Evolutionary conservation across 2,329 filamentous ascomycete species (phyloP).

Genomic region (Salinomyces thailandicus): DNA sequence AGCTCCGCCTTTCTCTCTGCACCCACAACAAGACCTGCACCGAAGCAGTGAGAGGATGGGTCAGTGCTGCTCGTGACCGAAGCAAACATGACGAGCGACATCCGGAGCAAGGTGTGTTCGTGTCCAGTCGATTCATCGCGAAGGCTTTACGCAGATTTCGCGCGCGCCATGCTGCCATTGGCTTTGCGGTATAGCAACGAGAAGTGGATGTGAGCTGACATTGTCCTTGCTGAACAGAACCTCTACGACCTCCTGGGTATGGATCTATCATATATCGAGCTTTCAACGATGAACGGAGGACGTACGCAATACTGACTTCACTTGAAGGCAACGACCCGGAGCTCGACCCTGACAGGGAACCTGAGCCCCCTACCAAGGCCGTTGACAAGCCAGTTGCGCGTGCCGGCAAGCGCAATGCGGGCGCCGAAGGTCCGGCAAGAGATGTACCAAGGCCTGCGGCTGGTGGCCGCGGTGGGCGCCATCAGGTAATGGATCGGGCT

Average conservation of each 20-base stretch:
- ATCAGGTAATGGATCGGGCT: constrained; percentile 59
- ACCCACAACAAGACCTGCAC: constrained; percentile 1
- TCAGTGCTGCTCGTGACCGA: constrained; percentile 13
- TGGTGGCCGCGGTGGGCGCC: constrained; percentile 40
- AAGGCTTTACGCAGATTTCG: too few relatives aligned
- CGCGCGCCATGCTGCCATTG: too few relatives aligned
- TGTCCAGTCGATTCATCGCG: too few relatives aligned
- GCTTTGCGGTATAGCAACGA: too few relatives aligned
- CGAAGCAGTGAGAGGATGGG: constrained; percentile 12
- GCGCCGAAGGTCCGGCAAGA: constrained; percentile 53
- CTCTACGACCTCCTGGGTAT: constrained; percentile 97
- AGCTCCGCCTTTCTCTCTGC: constrained; percentile 1
- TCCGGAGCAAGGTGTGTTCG: constrained; percentile 16
- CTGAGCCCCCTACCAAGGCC: constrained; percentile 72
- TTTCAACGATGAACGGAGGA: background rate
- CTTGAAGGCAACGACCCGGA: constrained; percentile 57
- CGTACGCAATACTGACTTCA: constrained; percentile 12
- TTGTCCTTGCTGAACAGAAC: too few relatives aligned
- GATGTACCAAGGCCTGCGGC: constrained; percentile 28
- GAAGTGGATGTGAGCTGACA: too few relatives aligned
- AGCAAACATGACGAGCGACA: constrained; percentile 11
- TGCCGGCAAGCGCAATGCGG: constrained; percentile 77
- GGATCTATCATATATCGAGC: background rate
- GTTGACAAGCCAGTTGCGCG: constrained; percentile 73
- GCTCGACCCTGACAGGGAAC: constrained; percentile 62